A percentile compares a stretch with the other conserved stretches of the same genome.
Evolutionary conservation across 768 basidiomycete species (phyloP).

Genomic region (Podaxis sp.): DNA sequence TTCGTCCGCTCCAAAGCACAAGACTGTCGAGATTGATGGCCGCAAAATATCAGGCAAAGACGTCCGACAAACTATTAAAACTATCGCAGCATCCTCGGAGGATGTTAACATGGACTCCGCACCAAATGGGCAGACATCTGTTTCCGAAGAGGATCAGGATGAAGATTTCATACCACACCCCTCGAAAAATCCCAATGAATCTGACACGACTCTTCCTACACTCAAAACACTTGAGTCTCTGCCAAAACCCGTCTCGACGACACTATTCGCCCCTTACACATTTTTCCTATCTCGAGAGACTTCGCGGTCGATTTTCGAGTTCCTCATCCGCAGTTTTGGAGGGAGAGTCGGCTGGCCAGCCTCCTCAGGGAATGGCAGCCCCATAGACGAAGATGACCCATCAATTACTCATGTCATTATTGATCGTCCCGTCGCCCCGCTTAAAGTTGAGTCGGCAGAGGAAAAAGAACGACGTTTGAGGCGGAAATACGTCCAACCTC

Average conservation of each 20-base stretch:
- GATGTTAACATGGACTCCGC: constrained; percentile 35
- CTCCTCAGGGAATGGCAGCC: constrained; percentile 80
- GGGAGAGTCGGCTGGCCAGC: constrained; percentile 89
- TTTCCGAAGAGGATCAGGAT: constrained; percentile 28
- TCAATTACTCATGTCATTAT: constrained; percentile 94
- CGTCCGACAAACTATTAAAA: constrained; percentile 63
- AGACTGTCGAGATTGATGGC: constrained; percentile 43
- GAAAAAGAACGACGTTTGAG: constrained; percentile 61
- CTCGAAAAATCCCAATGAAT: constrained; percentile 48
- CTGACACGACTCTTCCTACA: constrained; percentile 56
- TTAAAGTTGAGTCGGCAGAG: constrained; percentile 49
- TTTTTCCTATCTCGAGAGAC: constrained; percentile 95
- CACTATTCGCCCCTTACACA: constrained; percentile 80
- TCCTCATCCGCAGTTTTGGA: constrained; percentile 88
- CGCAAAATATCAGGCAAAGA: constrained; percentile 48
- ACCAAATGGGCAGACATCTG: neutral
- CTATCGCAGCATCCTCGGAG: constrained; percentile 33
- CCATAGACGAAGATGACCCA: constrained; percentile 72
- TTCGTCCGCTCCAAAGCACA: constrained; percentile 44
- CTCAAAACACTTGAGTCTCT: constrained; percentile 62
- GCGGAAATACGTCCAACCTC: constrained; percentile 92
- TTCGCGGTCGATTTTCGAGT: constrained; percentile 90
- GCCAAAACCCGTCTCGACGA: constrained; percentile 53
- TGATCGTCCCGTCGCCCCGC: constrained; percentile 69
- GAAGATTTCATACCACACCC: constrained; percentile 72